phyloP scores from a whole-genome alignment of 2,329 filamentous ascomycete genomes.

The Clonostachys byssicola region DNA sequence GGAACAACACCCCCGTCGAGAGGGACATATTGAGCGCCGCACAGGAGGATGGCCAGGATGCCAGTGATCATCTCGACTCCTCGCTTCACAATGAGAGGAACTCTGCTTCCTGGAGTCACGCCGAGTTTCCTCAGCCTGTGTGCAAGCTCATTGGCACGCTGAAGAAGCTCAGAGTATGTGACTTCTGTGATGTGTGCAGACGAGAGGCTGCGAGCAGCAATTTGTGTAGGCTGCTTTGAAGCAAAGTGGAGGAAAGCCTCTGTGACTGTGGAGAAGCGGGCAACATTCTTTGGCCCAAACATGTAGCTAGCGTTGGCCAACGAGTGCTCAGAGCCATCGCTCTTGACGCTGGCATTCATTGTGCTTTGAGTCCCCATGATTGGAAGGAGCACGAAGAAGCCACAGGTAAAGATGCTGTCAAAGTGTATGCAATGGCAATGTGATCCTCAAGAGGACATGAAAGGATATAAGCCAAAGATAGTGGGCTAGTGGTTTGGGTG shows the following conservation, averaged over 20 bases:
- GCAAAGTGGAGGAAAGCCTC: constrained; percentile 31
- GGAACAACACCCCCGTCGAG: constrained; percentile 42
- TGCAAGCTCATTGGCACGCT: constrained; percentile 24
- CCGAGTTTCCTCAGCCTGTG: constrained; percentile 20
- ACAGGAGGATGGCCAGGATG: constrained; percentile 42
- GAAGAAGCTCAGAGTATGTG: constrained; percentile 29
- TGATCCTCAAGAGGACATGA: no score
- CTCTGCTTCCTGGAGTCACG: constrained; percentile 22
- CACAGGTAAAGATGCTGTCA: no score
- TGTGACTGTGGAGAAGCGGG: constrained; percentile 29
- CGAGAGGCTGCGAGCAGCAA: constrained; percentile 32
- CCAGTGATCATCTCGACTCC: constrained; percentile 45
- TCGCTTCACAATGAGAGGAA: constrained; percentile 40
- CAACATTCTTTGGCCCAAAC: constrained; percentile 12
- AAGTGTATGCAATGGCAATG: no score
- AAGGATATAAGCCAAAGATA: no score
- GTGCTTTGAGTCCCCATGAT: no score
- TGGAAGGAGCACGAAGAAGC: no score
- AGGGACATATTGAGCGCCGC: constrained; percentile 48
- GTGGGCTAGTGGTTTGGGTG: no score
- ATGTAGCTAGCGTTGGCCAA: background rate
- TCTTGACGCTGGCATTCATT: no score
- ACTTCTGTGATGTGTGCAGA: constrained; percentile 11
- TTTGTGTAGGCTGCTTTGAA: constrained; percentile 22
- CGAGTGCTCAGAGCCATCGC: no score